Evolutionary conservation across 495 filamentous ascomycete genomes (phyloP).

Genomic region (Penicillium subrubescens): DNA sequence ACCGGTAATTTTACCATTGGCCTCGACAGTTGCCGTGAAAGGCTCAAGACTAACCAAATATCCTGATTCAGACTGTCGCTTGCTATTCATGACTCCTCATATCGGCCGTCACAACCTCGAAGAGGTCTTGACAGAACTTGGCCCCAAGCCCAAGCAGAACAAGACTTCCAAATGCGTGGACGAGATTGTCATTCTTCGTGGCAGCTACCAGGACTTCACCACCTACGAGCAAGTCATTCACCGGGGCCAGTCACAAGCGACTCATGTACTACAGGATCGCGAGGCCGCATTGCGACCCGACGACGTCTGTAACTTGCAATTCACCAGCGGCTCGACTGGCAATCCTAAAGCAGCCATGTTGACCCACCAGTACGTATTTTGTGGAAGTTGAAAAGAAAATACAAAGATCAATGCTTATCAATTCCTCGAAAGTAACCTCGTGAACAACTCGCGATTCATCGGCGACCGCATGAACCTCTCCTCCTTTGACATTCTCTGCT

Average conservation of each 20-base stretch:
- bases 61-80: constrained; percentile 50
- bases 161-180: constrained; percentile 37
- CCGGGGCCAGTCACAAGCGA: constrained; percentile 31
- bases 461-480: constrained; percentile 68
- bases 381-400: not conserved
- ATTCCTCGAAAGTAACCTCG: constrained; percentile 54
- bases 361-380: constrained; percentile 60
- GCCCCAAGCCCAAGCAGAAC: constrained; percentile 35
- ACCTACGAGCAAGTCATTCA: constrained; percentile 54
- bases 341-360: constrained; percentile 76
- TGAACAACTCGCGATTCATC: constrained; percentile 72
- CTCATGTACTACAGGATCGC: constrained; percentile 47
- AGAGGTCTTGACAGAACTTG: constrained; percentile 55
- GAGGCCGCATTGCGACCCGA: constrained; percentile 54
- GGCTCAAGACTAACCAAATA: not conserved
- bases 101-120: constrained; percentile 60
- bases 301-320: constrained; percentile 70
- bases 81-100: constrained; percentile 64
- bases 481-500: constrained; percentile 65
- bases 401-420: constrained; percentile 5
- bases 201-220: constrained; percentile 48
- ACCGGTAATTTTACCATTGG: constrained; percentile 46
- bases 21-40: too few relatives aligned
- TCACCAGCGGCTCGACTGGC: constrained; percentile 71
- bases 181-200: constrained; percentile 58